phyloP scores from a whole-genome alignment of 176 grass and related monocot genomes.

The Aegilops tauschii region DNA sequence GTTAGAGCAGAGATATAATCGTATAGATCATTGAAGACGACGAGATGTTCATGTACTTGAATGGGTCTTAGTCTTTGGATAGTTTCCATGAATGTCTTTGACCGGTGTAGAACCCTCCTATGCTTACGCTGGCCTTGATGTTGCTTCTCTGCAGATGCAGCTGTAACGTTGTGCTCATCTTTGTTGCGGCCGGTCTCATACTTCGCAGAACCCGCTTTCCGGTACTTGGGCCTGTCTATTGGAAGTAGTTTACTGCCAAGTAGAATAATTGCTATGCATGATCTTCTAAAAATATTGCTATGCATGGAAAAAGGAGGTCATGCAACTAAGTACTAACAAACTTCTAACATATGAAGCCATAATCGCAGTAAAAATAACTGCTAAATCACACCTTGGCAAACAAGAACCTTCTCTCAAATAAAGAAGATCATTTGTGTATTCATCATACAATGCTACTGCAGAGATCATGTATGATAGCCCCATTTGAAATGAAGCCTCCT shows the following conservation, averaged over 20 bases:
- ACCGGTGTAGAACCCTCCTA: slow-evolving; percentile 37
- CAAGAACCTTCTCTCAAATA: slow-evolving; percentile 94
- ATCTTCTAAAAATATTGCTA: background rate
- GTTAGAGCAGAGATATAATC: background rate
- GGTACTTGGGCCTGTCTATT: slow-evolving; percentile 77
- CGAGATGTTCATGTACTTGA: slow-evolving; percentile 48
- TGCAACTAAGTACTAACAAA: background rate
- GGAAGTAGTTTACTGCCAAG: slow-evolving; percentile 36
- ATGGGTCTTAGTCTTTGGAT: slow-evolving; percentile 67
- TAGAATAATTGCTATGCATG: background rate
- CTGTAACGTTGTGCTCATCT: background rate
- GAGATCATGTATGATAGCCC: slow-evolving; percentile 80
- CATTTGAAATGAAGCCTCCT: slow-evolving; percentile 76
- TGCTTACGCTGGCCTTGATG: slow-evolving; percentile 34
- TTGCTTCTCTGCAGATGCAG: slow-evolving; percentile 16
- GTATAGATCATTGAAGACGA: background rate
- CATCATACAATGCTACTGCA: slow-evolving; percentile 70
- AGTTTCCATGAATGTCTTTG: slow-evolving; percentile 59
- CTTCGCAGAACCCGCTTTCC: slow-evolving; percentile 46
- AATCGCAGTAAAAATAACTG: background rate
- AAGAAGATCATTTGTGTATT: slow-evolving; percentile 92
- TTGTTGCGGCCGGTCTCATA: slow-evolving; percentile 17
- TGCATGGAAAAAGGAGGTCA: background rate
- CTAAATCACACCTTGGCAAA: slow-evolving; percentile 59
- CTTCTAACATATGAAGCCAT: slow-evolving; percentile 1